These are phyloP conservation scores for Capronia coronata DNA, from an alignment of 2,329 filamentous ascomycete genomes.

Conservation along the genomic window DNA sequence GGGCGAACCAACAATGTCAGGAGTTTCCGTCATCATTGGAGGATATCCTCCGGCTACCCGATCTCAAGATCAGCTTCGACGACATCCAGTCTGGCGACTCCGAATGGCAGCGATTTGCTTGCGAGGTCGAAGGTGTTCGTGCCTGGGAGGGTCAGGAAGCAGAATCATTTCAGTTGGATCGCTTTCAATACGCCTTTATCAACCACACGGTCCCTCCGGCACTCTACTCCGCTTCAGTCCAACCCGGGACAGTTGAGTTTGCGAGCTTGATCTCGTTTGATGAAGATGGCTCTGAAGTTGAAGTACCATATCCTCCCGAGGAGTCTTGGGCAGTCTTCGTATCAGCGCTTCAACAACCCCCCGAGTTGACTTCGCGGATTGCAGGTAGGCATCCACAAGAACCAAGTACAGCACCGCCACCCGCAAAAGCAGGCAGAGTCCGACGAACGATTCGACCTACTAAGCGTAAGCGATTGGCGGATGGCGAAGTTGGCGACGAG, in stretches of 20 bases:
- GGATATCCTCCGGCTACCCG: conserved; percentile 12
- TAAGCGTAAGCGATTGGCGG: conserved; percentile 12
- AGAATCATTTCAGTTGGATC: conserved; percentile 1
- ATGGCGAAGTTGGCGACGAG: background rate
- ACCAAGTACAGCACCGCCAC: conserved; percentile 2
- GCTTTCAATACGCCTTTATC: conserved; percentile 21
- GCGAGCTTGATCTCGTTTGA: conserved; percentile 15
- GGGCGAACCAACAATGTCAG: conserved; percentile 5
- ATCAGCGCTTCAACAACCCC: conserved; percentile 7
- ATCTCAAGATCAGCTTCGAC: conserved; percentile 7
- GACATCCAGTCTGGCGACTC: conserved; percentile 9
- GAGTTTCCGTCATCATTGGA: conserved; percentile 18
- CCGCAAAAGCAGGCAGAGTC: background rate
- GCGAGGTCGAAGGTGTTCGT: conserved; percentile 45
- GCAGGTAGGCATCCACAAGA: background rate
- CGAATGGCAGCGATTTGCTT: conserved; percentile 21
- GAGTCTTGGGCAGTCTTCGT: conserved; percentile 20
- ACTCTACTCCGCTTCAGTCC: conserved; percentile 4
- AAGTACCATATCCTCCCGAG: conserved; percentile 11
- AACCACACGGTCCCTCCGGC: conserved; percentile 21
- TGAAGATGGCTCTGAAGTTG: conserved; percentile 7
- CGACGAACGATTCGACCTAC: conserved; percentile 4
- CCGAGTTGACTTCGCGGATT: conserved; percentile 5
- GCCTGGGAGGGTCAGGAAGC: conserved; percentile 39
- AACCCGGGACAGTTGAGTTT: conserved; percentile 2